A percentile compares a stretch with the other conserved stretches of the same genome.
Conservation (phyloP, 768 basidiomycete genomes). For the Filobasidium wieringae region DNA sequence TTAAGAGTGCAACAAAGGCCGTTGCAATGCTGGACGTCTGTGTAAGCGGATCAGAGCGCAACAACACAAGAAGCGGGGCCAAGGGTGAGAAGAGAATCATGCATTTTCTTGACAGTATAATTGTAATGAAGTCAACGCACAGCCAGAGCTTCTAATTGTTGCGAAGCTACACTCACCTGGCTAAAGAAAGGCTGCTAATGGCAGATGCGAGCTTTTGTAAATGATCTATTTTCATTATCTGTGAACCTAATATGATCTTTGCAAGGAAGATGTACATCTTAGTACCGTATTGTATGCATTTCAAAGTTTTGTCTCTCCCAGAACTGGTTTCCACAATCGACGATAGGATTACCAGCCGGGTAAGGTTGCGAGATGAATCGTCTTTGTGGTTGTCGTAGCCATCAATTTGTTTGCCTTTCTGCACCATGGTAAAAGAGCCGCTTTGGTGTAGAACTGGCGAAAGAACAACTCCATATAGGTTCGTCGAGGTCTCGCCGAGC, state of each 20-base stretch:
- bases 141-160: not conserved
- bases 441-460: not conserved
- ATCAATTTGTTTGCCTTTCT: too few species aligned
- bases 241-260: not conserved
- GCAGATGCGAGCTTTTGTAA: not conserved
- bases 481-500: not conserved
- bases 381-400: too few species aligned
- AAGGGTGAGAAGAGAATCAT: conserved; percentile 3
- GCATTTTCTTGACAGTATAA: conserved; percentile 1
- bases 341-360: conserved; percentile 1
- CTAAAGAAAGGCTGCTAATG: conserved; percentile 1
- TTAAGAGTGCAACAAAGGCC: not conserved
- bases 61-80: conserved; percentile 1
- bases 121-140: not conserved
- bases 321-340: conserved; percentile 4
- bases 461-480: not conserved
- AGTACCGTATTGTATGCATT: conserved; percentile 1
- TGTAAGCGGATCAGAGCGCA: not conserved
- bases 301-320: conserved; percentile 7
- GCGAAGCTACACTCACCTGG: conserved; percentile 2
- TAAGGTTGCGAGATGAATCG: not conserved
- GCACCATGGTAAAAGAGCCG: too few species aligned
- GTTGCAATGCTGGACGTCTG: not conserved
- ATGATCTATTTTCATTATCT: not conserved
- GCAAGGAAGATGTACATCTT: conserved; percentile 2